These are phyloP conservation scores for Exobasidium rhododendri DNA, from an alignment of 1,284 basidiomycete genomes.

Conservation along the genomic window DNA sequence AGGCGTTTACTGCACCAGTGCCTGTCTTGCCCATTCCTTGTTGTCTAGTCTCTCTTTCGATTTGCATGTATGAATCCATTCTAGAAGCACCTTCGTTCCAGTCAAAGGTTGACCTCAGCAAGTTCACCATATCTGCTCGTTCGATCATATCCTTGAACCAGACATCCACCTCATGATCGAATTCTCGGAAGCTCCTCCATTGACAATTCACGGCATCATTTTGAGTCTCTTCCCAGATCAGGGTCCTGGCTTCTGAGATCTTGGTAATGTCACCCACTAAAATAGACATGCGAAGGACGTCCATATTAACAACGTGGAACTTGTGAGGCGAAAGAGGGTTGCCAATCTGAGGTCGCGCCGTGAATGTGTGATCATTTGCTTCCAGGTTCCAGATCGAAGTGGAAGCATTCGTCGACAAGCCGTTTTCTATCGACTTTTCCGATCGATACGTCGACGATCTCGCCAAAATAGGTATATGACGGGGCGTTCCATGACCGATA, in stretches of 20 bases:
- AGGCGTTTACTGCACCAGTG: too few relatives aligned
- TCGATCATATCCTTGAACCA: slow-evolving; percentile 22
- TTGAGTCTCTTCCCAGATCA: slow-evolving; percentile 26
- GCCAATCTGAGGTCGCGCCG: slow-evolving; percentile 27
- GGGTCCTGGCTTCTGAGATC: slow-evolving; percentile 23
- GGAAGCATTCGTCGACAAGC: not conserved
- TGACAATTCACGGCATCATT: not conserved
- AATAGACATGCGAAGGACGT: slow-evolving; percentile 23
- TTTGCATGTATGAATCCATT: not conserved
- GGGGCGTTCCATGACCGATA: not conserved
- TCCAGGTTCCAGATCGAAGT: not conserved
- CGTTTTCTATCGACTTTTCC: not conserved
- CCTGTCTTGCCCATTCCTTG: too few relatives aligned
- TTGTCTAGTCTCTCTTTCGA: too few relatives aligned
- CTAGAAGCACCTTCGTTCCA: slow-evolving; percentile 24
- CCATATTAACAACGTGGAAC: slow-evolving; percentile 25
- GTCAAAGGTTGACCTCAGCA: slow-evolving; percentile 27
- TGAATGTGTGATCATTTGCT: not conserved
- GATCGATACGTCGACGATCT: not conserved
- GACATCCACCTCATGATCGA: slow-evolving; percentile 26
- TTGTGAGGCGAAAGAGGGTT: slow-evolving; percentile 27
- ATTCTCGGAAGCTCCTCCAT: slow-evolving; percentile 22
- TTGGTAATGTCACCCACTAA: slow-evolving; percentile 21
- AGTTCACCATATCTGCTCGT: slow-evolving; percentile 23
- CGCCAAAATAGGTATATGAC: not conserved